phyloP scores from a whole-genome alignment of 2,329 filamentous ascomycete genomes.

The Ceratocystis alfenasii region DNA sequence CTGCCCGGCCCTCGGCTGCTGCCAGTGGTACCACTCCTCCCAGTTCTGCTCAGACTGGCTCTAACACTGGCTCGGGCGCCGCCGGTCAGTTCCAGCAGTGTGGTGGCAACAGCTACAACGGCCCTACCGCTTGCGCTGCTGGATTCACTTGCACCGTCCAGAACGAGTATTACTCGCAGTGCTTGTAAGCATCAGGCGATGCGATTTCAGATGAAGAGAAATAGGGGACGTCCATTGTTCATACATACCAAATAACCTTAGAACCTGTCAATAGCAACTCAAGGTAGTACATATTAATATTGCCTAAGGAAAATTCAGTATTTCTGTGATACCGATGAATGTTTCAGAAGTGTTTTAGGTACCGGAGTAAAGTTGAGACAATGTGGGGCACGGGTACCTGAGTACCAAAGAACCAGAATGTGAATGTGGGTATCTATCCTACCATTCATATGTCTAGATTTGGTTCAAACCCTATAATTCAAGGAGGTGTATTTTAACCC shows the following conservation, averaged over 20 bases:
- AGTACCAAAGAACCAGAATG: background rate
- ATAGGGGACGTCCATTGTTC: background rate
- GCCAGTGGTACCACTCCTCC: slow-evolving; percentile 22
- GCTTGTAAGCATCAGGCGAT: slow-evolving; percentile 27
- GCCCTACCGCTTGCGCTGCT: slow-evolving; percentile 30
- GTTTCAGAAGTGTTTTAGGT: background rate
- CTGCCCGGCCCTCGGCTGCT: slow-evolving; percentile 28
- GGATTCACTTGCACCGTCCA: slow-evolving; percentile 30
- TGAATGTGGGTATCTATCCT: background rate
- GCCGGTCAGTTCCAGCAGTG: slow-evolving; percentile 31
- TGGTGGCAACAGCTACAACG: slow-evolving; percentile 30
- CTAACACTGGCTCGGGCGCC: slow-evolving; percentile 25
- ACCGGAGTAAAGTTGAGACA: background rate
- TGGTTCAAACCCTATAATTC: background rate
- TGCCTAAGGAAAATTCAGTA: no score
- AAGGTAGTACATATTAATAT: no score
- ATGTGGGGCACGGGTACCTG: background rate
- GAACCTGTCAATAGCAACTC: background rate
- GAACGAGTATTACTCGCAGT: slow-evolving; percentile 35
- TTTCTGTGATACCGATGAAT: background rate
- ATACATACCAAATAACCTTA: slow-evolving; percentile 3
- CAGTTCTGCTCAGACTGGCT: background rate
- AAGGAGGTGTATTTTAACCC: no score
- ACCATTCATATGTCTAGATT: background rate
- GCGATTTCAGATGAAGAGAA: background rate